Percentiles rank a stretch among this genome's conserved stretches.
Evolutionary conservation across 2,329 filamentous ascomycete genomes (phyloP).

Genomic region (Cercospora sojina): DNA sequence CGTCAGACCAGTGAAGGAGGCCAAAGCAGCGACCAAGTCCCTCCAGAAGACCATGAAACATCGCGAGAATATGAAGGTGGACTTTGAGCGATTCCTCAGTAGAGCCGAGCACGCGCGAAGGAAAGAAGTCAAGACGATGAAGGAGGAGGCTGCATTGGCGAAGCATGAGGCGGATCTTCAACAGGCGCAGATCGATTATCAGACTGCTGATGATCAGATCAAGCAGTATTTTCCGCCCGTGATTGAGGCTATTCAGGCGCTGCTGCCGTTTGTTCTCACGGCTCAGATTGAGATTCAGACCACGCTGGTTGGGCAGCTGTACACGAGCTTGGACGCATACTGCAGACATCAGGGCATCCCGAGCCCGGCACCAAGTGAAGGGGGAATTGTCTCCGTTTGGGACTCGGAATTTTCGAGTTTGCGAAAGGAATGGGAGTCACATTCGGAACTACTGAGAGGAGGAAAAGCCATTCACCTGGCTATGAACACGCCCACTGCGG

Average conservation of each 20-base stretch:
- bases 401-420: conserved; percentile 61
- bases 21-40: conserved; percentile 66
- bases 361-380: conserved; percentile 69
- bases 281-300: conserved; percentile 76
- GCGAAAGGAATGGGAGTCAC: conserved; percentile 64
- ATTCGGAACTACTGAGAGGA: conserved; percentile 60
- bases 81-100: conserved; percentile 75
- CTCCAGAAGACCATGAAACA: conserved; percentile 83
- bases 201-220: conserved; percentile 71
- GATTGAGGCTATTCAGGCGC: conserved; percentile 66
- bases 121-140: conserved; percentile 68
- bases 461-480: conserved; percentile 65
- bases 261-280: conserved; percentile 70
- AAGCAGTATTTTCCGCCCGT: conserved; percentile 69
- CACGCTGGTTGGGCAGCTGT: conserved; percentile 71
- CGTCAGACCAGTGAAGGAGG: conserved; percentile 67
- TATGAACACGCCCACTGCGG: conserved; percentile 50
- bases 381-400: conserved; percentile 68
- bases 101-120: conserved; percentile 67
- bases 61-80: conserved; percentile 75
- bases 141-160: conserved; percentile 68
- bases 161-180: conserved; percentile 72
- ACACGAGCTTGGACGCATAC: conserved; percentile 73
- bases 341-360: conserved; percentile 68
- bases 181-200: conserved; percentile 66